Base-by-base conservation (phyloP, 495 filamentous ascomycete genomes). In the Saxophila tyrrhenica region DNA sequence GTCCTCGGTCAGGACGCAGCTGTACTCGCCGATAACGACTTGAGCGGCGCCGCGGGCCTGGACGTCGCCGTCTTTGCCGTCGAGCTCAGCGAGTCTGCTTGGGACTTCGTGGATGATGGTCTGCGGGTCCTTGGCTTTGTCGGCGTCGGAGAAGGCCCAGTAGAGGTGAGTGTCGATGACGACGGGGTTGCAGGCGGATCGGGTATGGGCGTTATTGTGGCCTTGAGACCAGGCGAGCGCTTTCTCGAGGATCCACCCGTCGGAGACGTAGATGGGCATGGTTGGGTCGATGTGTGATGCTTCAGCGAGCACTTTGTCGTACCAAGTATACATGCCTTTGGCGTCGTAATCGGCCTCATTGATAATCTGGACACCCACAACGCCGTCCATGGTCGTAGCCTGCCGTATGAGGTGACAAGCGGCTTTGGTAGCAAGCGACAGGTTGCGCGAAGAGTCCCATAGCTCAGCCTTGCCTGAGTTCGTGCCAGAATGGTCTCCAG, bases 91-190 rank as follows among this genome's bases (percentile, higher is more conserved):
- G 2, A 75, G 57, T 39, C 72, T 72, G 3, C 38, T 50, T 32
- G 29, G 20, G 11, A 75, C 67, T 21, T 70, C 64, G 9, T 58
- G 48, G 52, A 76, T 73, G 50, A 80, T 75, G 25, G 74, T 59
- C 39, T 71, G 68, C 3, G 78, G 76, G 15, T 64, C 60, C 51
- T 71, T 67, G 16, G 43, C 29, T 52, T 70, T 73, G 63, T 79
- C 70, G 11, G 46, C 52, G 46, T 74, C 71, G 15, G 67, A 58
- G 61, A 78, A 79, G 43, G 67, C 67, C 66, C 74, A 80, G 65
- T 81, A 79, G 57, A 67, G 69, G 62, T 79, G 77, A 38, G 76
- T 78, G 54, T 80, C 78, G 21, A 79, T 62, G 13, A 79, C 65
- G 8, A 79, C 65, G 0, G 74, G 75, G 47, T 70, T 74, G 16